Percentiles rank a stretch among this genome's conserved stretches.
Conservation (phyloP, 2,329 filamentous ascomycete genomes). For the Dothideomycetes sp. region DNA sequence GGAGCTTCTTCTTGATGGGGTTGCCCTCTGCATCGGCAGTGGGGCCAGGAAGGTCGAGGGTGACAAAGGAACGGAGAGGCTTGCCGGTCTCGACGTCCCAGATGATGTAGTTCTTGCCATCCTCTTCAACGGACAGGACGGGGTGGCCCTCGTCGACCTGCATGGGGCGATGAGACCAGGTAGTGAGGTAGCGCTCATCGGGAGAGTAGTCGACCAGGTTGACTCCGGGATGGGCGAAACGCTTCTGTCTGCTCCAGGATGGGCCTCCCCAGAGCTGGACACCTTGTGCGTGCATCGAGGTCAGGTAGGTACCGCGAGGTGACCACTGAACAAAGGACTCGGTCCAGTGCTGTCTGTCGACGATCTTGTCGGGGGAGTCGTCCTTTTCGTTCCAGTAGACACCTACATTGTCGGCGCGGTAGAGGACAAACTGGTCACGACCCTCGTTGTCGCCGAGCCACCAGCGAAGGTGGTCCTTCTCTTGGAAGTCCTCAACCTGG, state of each 20-base stretch:
- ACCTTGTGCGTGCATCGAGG: conserved; percentile 90
- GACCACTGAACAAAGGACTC: conserved; percentile 98
- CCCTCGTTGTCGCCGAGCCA: conserved; percentile 84
- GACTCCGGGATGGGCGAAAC: conserved; percentile 90
- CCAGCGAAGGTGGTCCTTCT: conserved; percentile 90
- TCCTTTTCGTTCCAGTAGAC: conserved; percentile 99
- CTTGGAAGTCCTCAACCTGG: conserved; percentile 69
- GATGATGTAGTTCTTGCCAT: conserved; percentile 98
- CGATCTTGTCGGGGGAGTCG: conserved; percentile 74
- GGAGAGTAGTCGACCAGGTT: conserved; percentile 96
- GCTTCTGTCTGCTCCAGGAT: conserved; percentile 80
- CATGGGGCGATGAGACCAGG: conserved; percentile 92
- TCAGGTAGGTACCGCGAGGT: conserved; percentile 83
- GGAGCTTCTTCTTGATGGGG: conserved; percentile 76
- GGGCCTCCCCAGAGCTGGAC: conserved; percentile 93
- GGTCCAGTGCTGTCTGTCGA: conserved; percentile 93
- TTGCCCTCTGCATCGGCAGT: conserved; percentile 50
- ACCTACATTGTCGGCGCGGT: conserved; percentile 79
- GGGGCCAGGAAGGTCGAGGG: conserved; percentile 64
- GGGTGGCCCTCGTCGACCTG: conserved; percentile 84
- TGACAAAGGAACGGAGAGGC: conserved; percentile 86
- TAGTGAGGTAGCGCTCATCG: conserved; percentile 82
- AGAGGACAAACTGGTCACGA: conserved; percentile 93
- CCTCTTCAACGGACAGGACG: conserved; percentile 65
- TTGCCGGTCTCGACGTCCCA: conserved; percentile 90